Conservation (phyloP, 805 yeast genomes). For the Lipomyces orientalis region DNA sequence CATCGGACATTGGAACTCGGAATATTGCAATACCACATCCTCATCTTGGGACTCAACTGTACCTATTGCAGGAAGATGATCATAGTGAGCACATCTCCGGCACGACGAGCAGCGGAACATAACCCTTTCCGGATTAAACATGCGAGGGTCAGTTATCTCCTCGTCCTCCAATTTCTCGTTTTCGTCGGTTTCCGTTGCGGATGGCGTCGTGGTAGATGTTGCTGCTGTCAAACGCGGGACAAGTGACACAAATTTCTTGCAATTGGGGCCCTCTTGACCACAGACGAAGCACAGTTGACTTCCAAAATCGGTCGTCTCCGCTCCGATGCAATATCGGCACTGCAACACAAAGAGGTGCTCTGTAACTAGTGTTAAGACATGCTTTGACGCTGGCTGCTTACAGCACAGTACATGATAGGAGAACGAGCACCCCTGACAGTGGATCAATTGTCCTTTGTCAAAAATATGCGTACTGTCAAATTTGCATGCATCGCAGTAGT, state of each 20-base stretch:
- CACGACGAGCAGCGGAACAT: slow-evolving; percentile 34
- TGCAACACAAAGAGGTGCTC: slow-evolving; percentile 19
- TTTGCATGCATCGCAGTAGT: slow-evolving; percentile 20
- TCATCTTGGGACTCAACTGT: not conserved
- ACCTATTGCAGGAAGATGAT: slow-evolving; percentile 10
- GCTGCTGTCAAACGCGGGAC: not conserved
- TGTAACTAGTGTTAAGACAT: slow-evolving; percentile 6
- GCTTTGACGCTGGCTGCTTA: not conserved
- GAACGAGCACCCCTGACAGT: slow-evolving; percentile 35
- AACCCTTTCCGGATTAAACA: slow-evolving; percentile 17
- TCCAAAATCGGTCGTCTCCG: slow-evolving; percentile 7
- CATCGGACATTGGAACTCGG: slow-evolving; percentile 18
- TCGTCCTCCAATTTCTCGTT: slow-evolving; percentile 1
- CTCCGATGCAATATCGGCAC: slow-evolving; percentile 20
- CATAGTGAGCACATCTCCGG: slow-evolving; percentile 20
- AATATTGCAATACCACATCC: slow-evolving; percentile 4
- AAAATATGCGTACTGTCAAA: not conserved
- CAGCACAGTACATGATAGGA: slow-evolving; percentile 25
- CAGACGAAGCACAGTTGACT: slow-evolving; percentile 23
- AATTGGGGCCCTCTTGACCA: slow-evolving; percentile 10
- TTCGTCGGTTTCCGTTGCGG: not conserved
- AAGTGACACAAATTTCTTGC: slow-evolving; percentile 9
- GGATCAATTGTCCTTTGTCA: slow-evolving; percentile 14
- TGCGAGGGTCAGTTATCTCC: not conserved
- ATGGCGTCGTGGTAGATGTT: not conserved